Base-by-base conservation (phyloP, 2,329 filamentous ascomycete species). In the Blastomyces percursus region DNA sequence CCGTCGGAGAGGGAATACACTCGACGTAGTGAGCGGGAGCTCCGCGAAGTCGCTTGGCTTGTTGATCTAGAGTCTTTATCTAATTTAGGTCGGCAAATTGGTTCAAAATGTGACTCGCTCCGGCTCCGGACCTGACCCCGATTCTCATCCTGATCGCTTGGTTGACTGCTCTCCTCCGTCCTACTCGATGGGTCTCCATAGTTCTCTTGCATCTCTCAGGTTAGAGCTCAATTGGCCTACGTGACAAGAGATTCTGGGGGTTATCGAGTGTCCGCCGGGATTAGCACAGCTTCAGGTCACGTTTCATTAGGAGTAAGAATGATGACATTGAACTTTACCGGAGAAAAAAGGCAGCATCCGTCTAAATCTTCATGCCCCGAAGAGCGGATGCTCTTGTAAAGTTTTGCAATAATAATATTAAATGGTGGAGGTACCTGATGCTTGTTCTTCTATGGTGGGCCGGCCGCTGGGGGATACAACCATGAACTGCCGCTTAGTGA, bases 1-100 rank as follows among this genome's bases (percentile, higher is more conserved):
- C 64, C 65, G 44, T 66, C 65, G 2, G 62, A 62, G 38, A 66
- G 42, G 21, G 65, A 66, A 24, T 35, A 59, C 12, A 59, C 60
- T 40, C 64, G 55, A 35, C 64, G 59, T 6, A 66, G 32, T n/a
- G 61, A 62, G 12, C 27, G 48, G 35, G 63, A 60, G 52, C 61
- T 63, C 42, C 59, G 40, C 5, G 19, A 30, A 42, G 62, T 64
- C 30, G 35, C 35, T n/a, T 48, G 61, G 14, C 38, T 61, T 8
- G 50, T 32, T 12, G 44, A 24, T 60, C 44, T 54, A 16, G 3
- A 7, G 8, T 24, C 30, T n/a, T 42, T 46, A 11, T 27, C 14
- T 12, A 32, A 24, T 59, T 59, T 48, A 3, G 50, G 32, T 1
- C 27, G n/a, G 3, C 55, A n/a, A 44, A 64, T 63, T 19, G 61